Evolutionary conservation across 129 eudicot genomes (phyloP), one percentile per base, ranked within the genome.

Genomic region (Scalesia atractyloides): DNA sequence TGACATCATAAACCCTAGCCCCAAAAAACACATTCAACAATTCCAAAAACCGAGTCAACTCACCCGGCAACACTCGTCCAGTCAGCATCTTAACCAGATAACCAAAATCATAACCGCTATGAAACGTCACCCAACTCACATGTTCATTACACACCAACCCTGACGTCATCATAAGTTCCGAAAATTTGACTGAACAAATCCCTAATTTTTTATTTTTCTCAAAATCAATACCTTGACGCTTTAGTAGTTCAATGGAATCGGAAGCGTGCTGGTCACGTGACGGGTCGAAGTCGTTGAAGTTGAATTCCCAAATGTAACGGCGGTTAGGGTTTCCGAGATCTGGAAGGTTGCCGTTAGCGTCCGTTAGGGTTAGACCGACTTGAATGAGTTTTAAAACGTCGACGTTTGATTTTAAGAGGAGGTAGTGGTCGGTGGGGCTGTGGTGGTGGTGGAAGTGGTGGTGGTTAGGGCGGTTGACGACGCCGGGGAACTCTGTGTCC

Each of bases 201-300:
- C 62, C 62, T 1, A 56, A 56, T 19, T 56, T 30, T 7, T 30
- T 26, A 56, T 56, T 56, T 11, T 56, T 56, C 30, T 56, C 62
- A 49, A 49, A 49, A 49, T 49, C 54, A 49, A 49, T 49, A 7
- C 54, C 54, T 49, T 49, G 54, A 5, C 54, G 18, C 9, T 49
- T 49, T 17, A 49, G n/a, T 17, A 56, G 62, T 8, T 56, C 62
- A 30, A 18, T 56, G 9, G 62, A 56, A 11, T 56, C 26, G 33
- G 4, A 56, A 5, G 62, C 62, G 62, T 56, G 62, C 33, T 56
- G 62, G 33, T 56, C 62, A 22, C 62, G 62, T 18, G 33, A 56
- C 62, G 62, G 62, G 20, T 49, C 54, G 7, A 46, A 46, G 50
- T 46, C 50, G 50, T 46, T 46, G 50, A 46, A 46, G 13, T 46